phyloP scores from a whole-genome alignment of 352 stramenopile genomes.

The Pythium coloratum region DNA sequence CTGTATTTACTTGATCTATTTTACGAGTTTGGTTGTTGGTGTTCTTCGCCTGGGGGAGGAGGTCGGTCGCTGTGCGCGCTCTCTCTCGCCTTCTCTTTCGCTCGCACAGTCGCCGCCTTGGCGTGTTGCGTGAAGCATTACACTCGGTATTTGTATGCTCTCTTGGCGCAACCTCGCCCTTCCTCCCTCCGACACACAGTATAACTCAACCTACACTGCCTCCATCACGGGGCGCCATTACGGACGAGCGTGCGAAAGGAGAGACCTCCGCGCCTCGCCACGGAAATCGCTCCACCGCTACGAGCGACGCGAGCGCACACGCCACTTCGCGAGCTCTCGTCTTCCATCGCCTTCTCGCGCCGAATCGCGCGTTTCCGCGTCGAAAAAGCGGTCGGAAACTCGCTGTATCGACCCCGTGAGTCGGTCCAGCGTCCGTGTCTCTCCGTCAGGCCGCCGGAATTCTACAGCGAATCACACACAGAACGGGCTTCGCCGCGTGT shows the following conservation, averaged over 20 bases:
- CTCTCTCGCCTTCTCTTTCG: slow-evolving; percentile 11
- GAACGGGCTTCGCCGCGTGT: background rate
- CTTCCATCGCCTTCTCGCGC: background rate
- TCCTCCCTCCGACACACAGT: slow-evolving; percentile 16
- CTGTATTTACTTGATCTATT: slow-evolving; percentile 10
- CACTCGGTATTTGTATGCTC: slow-evolving; percentile 30
- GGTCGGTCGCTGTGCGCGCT: background rate
- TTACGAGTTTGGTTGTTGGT: slow-evolving; percentile 19
- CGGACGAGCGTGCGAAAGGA: slow-evolving; percentile 4
- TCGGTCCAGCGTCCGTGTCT: background rate
- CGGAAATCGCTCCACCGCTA: background rate
- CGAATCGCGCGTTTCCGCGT: background rate
- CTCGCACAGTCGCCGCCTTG: slow-evolving; percentile 19
- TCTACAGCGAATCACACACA: background rate
- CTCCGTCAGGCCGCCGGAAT: background rate
- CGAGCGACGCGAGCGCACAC: slow-evolving; percentile 1
- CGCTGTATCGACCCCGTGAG: background rate
- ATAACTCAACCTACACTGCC: slow-evolving; percentile 15
- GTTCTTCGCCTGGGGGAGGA: slow-evolving; percentile 2
- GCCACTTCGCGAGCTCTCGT: background rate
- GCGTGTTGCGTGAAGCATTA: slow-evolving; percentile 24
- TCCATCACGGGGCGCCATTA: slow-evolving; percentile 7
- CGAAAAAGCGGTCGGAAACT: background rate
- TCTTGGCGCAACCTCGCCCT: slow-evolving; percentile 26
- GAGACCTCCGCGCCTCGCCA: slow-evolving; percentile 6